phyloP scores from a whole-genome alignment of 2,329 filamentous ascomycete species.

The Teratosphaeria viscida region DNA sequence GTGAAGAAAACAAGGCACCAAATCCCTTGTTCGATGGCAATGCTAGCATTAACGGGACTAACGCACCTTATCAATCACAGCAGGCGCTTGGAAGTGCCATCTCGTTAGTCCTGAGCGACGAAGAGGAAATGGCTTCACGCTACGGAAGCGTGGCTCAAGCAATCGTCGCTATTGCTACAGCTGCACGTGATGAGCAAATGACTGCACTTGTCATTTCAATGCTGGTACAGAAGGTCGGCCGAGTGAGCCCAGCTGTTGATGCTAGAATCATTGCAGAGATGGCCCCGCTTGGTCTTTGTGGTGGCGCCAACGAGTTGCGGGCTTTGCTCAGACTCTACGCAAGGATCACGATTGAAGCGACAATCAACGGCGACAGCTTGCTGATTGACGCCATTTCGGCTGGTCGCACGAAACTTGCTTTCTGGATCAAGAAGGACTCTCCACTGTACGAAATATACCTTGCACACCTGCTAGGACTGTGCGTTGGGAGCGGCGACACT shows the following conservation, averaged over 20 bases:
- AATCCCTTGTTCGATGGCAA: conserved; percentile 39
- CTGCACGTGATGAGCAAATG: conserved; percentile 80
- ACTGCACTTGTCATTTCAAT: conserved; percentile 88
- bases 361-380: conserved; percentile 55
- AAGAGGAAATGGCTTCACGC: conserved; percentile 67
- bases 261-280: conserved; percentile 76
- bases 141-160: conserved; percentile 90
- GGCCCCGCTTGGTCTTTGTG: conserved; percentile 64
- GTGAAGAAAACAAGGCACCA: conserved; percentile 39
- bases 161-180: conserved; percentile 78
- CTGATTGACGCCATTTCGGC: conserved; percentile 65
- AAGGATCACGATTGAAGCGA: conserved; percentile 61
- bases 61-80: conserved; percentile 15
- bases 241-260: conserved; percentile 71
- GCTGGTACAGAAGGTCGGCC: conserved; percentile 88
- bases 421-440: conserved; percentile 56
- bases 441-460: conserved; percentile 75
- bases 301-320: conserved; percentile 72
- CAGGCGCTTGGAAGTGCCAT: conserved; percentile 55
- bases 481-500: conserved; percentile 82
- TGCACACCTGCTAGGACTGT: conserved; percentile 69
- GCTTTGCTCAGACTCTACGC: conserved; percentile 76
- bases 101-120: conserved; percentile 62
- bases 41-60: conserved; percentile 10
- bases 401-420: conserved; percentile 70